Percentiles rank a stretch among this genome's conserved stretches.
Evolutionary conservation across 305 asterid species (phyloP).

Genomic region (Lippia alba): DNA sequence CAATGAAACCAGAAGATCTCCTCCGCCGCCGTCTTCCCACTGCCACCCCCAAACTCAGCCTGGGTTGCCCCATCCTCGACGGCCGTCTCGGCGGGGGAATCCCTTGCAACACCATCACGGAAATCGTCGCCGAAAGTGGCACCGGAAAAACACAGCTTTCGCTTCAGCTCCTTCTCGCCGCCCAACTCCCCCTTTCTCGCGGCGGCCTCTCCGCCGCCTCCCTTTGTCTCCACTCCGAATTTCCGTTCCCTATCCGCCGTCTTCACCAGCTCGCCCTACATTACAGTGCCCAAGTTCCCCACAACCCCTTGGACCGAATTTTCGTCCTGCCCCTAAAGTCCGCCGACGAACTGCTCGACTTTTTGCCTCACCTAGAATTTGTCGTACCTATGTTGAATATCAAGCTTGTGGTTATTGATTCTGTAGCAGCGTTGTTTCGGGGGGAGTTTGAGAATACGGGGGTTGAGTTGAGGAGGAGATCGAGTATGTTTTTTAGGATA

Average conservation of each 20-base stretch:
- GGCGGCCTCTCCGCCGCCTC: constrained; percentile 85
- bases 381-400: constrained; percentile 50
- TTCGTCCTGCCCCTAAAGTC: constrained; percentile 66
- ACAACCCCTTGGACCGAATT: constrained; percentile 53
- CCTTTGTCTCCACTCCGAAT: constrained; percentile 84
- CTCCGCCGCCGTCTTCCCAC: constrained; percentile 53
- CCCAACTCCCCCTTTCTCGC: constrained; percentile 62
- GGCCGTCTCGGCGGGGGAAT: constrained; percentile 77
- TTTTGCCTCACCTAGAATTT: constrained; percentile 66
- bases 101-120: constrained; percentile 76
- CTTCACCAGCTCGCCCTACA: constrained; percentile 62
- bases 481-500: constrained; percentile 73
- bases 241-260: constrained; percentile 81
- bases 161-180: constrained; percentile 82
- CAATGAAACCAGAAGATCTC: constrained; percentile 66
- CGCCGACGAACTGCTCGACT: constrained; percentile 84
- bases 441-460: constrained; percentile 77
- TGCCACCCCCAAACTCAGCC: constrained; percentile 53
- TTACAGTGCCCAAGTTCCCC: constrained; percentile 45
- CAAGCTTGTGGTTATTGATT: constrained; percentile 73
- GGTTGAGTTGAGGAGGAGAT: constrained; percentile 65
- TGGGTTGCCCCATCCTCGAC: constrained; percentile 75
- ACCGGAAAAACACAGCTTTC: constrained; percentile 88
- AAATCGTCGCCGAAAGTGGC: constrained; percentile 86
- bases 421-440: constrained; percentile 80